phyloP scores from a whole-genome alignment of 2,329 filamentous ascomycete species.

The Paraconiothyrium sp. region DNA sequence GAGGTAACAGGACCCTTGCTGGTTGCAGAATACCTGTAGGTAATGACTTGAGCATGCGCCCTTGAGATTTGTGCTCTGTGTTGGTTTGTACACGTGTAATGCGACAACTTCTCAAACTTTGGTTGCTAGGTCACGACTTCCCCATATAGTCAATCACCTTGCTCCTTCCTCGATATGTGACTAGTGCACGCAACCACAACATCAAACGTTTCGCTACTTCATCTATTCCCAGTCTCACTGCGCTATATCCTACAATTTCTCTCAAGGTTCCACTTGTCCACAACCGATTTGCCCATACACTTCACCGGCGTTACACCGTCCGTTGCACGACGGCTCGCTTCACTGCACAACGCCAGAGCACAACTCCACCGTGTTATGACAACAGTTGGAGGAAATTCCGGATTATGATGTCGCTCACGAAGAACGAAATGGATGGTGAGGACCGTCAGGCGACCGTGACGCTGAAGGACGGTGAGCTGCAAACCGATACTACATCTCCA shows the following conservation, averaged over 20 bases:
- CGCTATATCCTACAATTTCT: not conserved
- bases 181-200: conserved; percentile 9
- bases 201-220: not conserved
- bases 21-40: not conserved
- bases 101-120: not conserved
- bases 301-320: not conserved
- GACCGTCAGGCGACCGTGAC: not conserved
- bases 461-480: not conserved
- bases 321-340: conserved; percentile 8
- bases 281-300: not conserved
- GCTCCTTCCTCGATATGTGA: conserved; percentile 7
- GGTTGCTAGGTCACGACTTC: conserved; percentile 5
- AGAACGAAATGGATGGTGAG: not conserved
- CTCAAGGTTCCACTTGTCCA: not conserved
- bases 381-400: not conserved
- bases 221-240: not conserved
- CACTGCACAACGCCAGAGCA: not conserved
- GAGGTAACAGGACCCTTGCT: not conserved
- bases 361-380: not conserved
- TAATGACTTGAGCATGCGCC: not conserved
- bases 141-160: not conserved
- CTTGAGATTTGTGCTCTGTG: not conserved
- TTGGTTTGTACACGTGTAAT: not conserved
- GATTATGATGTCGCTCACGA: not conserved
- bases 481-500: not conserved